Evolutionary conservation across 495 filamentous ascomycete genomes (phyloP).

Genomic region (Neurospora sp.): DNA sequence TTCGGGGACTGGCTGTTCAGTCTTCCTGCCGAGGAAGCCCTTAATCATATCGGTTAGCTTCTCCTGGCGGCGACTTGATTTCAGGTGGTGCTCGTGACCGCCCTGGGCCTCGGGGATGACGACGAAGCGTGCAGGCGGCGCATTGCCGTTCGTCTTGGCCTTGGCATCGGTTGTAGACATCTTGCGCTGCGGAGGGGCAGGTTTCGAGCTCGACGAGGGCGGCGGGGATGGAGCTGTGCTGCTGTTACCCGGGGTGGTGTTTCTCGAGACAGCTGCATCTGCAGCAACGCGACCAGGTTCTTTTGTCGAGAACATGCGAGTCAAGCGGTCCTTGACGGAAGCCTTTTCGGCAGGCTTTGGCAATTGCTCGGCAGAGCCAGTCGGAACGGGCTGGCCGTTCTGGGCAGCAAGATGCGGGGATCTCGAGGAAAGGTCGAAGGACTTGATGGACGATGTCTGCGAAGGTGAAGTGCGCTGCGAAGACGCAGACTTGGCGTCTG

Average conservation of each 20-base stretch:
- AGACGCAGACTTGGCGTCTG: slow-evolving; percentile 23
- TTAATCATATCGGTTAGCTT: slow-evolving; percentile 90
- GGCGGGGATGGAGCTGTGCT: slow-evolving; percentile 6
- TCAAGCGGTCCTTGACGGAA: slow-evolving; percentile 39
- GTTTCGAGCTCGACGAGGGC: slow-evolving; percentile 13
- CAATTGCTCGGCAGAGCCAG: slow-evolving; percentile 13
- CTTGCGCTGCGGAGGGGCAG: slow-evolving; percentile 17
- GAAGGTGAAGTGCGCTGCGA: slow-evolving; percentile 27
- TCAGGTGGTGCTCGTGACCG: slow-evolving; percentile 78
- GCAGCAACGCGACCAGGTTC: slow-evolving; percentile 19
- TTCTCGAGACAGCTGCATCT: slow-evolving; percentile 10
- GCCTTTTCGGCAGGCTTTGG: slow-evolving; percentile 34
- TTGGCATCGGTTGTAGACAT: slow-evolving; percentile 22
- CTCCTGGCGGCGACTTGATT: slow-evolving; percentile 81
- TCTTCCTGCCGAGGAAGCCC: slow-evolving; percentile 68
- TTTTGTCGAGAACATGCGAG: slow-evolving; percentile 42
- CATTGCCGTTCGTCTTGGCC: slow-evolving; percentile 15
- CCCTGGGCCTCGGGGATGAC: slow-evolving; percentile 35
- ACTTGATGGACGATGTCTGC: slow-evolving; percentile 37
- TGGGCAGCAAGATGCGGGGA: slow-evolving; percentile 32
- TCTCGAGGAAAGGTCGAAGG: slow-evolving; percentile 27
- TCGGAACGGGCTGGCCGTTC: slow-evolving; percentile 24
- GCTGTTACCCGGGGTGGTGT: slow-evolving; percentile 2
- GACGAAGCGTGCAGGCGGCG: slow-evolving; percentile 32
- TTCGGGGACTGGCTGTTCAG: slow-evolving; percentile 55